Base-by-base conservation (phyloP, 306 rosid genomes). In the Pyrus communis region DNA sequence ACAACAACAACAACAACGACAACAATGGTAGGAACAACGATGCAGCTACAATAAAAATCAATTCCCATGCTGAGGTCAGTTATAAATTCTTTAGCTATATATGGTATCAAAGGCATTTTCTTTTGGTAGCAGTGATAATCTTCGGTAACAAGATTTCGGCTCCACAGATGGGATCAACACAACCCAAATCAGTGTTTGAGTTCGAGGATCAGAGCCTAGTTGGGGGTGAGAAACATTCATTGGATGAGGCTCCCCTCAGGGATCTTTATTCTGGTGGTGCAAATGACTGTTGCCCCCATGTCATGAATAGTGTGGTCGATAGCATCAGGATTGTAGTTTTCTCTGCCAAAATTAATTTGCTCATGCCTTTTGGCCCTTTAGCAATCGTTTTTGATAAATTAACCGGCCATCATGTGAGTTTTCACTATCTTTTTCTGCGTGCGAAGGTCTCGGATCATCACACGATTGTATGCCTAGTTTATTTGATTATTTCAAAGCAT, bases 341-440 rank as follows among this genome's bases (percentile, higher is more conserved):
- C 71, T 79, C 86, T 7, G 75, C 84, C 70, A 86, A 75, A 77
- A 80, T 86, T 72, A 86, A 84, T 80, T 17, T 82, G 15, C 84
- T 86, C n/a, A 81, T 86, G 79, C 84, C 85, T 69, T 82, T 84
- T 71, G 90, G 90, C 43, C 86, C 87, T 8, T 67, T 86, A 31
- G 87, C 90, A 30, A 84, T 86, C 66, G 6, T 84, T 77, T 82
- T 84, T 67, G 79, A 76, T 57, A 79, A 17, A 8, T 52, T 86
- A 5, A 73, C 83, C 27, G 86, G 84, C n/a, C 85, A 84, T 69
- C 81, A 79, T 73, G 90, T 86, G 79, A 86, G 87, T 83, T 80
- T 42, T 22, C 73, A 49, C 42, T 61, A 11, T 35, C 23, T n/a
- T 7, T 68, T 55, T 85, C n/a, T 11, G 17, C 2, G 8, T 71